phyloP scores from a whole-genome alignment of 192 early-diverging fungal genomes.

The Linnemannia hyalina region DNA sequence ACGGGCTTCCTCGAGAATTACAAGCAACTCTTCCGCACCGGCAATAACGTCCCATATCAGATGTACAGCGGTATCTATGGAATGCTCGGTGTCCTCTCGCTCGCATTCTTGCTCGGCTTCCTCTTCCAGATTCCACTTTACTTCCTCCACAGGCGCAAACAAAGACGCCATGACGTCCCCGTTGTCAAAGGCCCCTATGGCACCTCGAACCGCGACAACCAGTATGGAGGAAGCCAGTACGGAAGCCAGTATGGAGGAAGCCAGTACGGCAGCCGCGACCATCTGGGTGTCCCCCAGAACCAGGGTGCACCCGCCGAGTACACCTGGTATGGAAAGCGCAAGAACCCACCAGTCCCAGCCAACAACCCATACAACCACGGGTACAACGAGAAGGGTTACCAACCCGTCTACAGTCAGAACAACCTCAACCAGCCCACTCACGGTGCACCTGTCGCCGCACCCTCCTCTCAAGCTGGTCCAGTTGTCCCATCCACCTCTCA shows the following conservation, averaged over 20 bases:
- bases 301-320: constrained; percentile 9
- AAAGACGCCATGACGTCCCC: constrained; percentile 8
- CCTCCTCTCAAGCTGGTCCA: background rate
- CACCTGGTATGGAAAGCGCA: constrained; percentile 35
- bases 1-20: constrained; percentile 37
- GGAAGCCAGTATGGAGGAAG: constrained; percentile 8
- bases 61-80: constrained; percentile 30
- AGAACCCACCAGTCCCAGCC: background rate
- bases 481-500: no score
- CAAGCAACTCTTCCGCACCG: constrained; percentile 24
- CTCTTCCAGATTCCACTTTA: constrained; percentile 30
- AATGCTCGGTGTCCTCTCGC: constrained; percentile 32
- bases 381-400: constrained; percentile 18
- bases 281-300: constrained; percentile 1
- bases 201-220: background rate
- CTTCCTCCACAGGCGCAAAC: constrained; percentile 13
- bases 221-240: constrained; percentile 5
- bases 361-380: background rate
- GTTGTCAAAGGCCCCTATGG: constrained; percentile 12
- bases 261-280: constrained; percentile 27
- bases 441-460: background rate
- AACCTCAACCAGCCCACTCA: background rate
- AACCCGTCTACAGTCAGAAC: constrained; percentile 7
- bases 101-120: constrained; percentile 28
- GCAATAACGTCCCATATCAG: constrained; percentile 12